phyloP scores from a whole-genome alignment of 495 filamentous ascomycete genomes.

The Chaetomidium leptoderma region DNA sequence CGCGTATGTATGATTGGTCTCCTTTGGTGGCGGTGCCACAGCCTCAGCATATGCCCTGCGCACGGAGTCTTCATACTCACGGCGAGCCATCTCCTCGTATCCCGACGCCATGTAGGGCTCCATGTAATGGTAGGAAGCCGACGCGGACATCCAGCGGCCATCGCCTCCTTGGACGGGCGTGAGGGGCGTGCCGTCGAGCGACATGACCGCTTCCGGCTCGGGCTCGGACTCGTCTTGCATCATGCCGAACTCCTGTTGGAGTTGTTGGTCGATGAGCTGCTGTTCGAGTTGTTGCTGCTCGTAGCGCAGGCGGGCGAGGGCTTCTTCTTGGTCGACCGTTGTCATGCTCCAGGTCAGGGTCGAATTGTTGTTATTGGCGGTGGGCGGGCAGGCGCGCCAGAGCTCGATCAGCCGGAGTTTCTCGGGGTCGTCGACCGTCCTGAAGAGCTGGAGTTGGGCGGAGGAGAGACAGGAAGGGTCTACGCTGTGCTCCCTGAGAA shows the following conservation, averaged over 20 bases:
- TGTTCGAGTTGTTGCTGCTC: constrained; percentile 47
- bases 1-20: constrained; percentile 31
- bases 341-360: constrained; percentile 45
- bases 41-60: constrained; percentile 35
- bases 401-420: constrained; percentile 59
- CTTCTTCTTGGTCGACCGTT: constrained; percentile 48
- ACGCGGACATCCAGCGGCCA: constrained; percentile 44
- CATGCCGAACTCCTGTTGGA: constrained; percentile 21
- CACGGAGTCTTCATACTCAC: constrained; percentile 46
- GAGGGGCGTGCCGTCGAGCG: constrained; percentile 47
- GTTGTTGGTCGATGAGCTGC: constrained; percentile 25
- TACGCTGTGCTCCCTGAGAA: constrained; percentile 45
- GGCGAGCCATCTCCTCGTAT: constrained; percentile 54
- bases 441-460: constrained; percentile 59
- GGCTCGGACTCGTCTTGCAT: constrained; percentile 24
- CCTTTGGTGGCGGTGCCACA: constrained; percentile 31
- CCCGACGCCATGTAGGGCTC: constrained; percentile 72
- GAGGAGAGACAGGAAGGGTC: constrained; percentile 51
- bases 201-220: constrained; percentile 32
- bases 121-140: constrained; percentile 24
- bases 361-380: constrained; percentile 36
- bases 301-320: constrained; percentile 46
- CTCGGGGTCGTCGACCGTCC: constrained; percentile 54
- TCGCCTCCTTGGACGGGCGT: constrained; percentile 49
- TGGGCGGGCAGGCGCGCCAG: constrained; percentile 59